Percentiles rank a stretch among this genome's conserved stretches.
phyloP scores from a whole-genome alignment of 495 filamentous ascomycete genomes.

The Penicillium paradoxum region DNA sequence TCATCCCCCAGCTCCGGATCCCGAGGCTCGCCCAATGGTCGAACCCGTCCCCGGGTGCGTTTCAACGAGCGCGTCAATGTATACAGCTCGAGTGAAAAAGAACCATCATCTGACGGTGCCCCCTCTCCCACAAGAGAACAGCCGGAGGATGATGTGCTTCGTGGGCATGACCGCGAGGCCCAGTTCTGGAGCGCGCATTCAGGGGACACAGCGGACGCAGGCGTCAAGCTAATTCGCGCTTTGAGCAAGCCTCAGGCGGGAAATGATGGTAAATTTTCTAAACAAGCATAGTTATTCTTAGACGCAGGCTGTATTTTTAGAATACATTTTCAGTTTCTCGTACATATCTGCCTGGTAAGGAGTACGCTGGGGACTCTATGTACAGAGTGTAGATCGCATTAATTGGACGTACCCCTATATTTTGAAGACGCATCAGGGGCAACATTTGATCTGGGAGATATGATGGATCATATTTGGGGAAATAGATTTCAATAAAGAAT shows the following conservation, averaged over 20 bases:
- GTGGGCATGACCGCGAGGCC: slow-evolving; percentile 26
- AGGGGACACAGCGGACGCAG: slow-evolving; percentile 29
- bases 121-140: slow-evolving; percentile 14
- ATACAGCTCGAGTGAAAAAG: slow-evolving; percentile 21
- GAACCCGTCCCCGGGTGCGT: slow-evolving; percentile 28
- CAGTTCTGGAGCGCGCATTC: slow-evolving; percentile 31
- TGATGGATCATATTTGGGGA: too few species aligned
- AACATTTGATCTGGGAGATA: too few species aligned
- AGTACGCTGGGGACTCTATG: too few species aligned
- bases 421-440: too few species aligned
- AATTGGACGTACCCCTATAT: too few species aligned
- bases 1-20: slow-evolving; percentile 9
- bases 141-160: slow-evolving; percentile 22
- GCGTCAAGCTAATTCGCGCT: slow-evolving; percentile 36
- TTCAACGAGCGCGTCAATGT: slow-evolving; percentile 40
- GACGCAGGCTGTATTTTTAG: background rate
- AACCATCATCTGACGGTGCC: slow-evolving; percentile 9
- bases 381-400: too few species aligned
- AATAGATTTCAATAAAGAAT: too few species aligned
- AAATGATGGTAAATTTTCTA: slow-evolving; percentile 7
- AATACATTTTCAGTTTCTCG: background rate
- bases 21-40: slow-evolving; percentile 9
- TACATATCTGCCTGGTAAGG: background rate
- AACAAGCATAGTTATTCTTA: slow-evolving; percentile 13
- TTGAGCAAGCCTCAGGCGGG: slow-evolving; percentile 13